Conservation (phyloP, 2,329 filamentous ascomycete species). For the Hymenoscyphus scutula region DNA sequence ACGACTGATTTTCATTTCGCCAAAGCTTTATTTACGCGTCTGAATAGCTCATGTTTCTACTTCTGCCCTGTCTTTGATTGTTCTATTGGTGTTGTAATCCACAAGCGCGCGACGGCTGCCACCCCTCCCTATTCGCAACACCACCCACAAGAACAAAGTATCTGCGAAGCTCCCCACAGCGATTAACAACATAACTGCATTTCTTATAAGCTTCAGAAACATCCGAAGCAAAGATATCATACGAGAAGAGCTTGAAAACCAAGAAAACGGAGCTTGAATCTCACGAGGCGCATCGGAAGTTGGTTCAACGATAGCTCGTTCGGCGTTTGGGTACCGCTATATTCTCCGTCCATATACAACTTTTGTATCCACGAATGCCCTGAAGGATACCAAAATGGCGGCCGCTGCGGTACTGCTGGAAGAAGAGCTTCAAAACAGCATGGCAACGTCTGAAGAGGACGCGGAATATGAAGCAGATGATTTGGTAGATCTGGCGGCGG, state of each 20-base stretch:
- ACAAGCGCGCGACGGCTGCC: constrained; percentile 29
- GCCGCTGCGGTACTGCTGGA: constrained; percentile 34
- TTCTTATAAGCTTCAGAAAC: background rate
- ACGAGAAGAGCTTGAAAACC: background rate
- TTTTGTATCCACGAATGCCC: constrained; percentile 24
- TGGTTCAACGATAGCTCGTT: background rate
- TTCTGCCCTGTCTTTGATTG: constrained; percentile 26
- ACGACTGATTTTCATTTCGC: constrained; percentile 28
- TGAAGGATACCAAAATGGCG: constrained; percentile 29
- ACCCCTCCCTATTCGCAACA: constrained; percentile 11
- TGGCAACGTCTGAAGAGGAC: constrained; percentile 38
- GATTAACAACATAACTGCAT: background rate
- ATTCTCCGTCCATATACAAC: background rate
- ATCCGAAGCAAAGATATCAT: background rate
- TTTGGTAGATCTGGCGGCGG: constrained; percentile 28
- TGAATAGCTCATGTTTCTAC: constrained; percentile 25
- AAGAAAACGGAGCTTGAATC: background rate
- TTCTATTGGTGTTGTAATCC: constrained; percentile 21
- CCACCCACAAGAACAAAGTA: constrained; percentile 8
- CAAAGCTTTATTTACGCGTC: constrained; percentile 36
- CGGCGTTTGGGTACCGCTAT: background rate
- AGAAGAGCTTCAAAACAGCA: constrained; percentile 35
- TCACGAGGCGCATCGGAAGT: constrained; percentile 3
- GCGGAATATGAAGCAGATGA: constrained; percentile 38
- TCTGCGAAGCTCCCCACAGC: constrained; percentile 13